A percentile compares a stretch with the other conserved stretches of the same genome.
phyloP scores from a whole-genome alignment of 345 rosid genomes.

The Nasturtium officinale region DNA sequence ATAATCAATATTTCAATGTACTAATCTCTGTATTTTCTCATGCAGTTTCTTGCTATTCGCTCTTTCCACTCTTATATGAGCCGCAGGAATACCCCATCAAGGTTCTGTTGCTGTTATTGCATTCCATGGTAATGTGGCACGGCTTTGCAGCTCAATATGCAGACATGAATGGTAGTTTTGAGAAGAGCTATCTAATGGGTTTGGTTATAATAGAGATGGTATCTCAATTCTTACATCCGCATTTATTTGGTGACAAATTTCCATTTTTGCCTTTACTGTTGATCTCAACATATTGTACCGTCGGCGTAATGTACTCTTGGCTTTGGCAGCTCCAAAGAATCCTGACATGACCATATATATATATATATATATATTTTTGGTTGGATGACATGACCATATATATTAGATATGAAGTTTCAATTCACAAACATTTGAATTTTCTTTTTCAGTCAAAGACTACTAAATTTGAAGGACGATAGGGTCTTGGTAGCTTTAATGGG shows the following conservation, averaged over 20 bases:
- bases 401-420: neutral
- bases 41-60: constrained; percentile 84
- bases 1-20: neutral
- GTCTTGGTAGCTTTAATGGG: neutral
- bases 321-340: constrained; percentile 74
- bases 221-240: constrained; percentile 71
- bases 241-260: constrained; percentile 63
- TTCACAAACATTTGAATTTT: neutral
- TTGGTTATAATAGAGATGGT: constrained; percentile 67
- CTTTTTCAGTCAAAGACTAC: too few relatives aligned
- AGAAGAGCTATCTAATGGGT: constrained; percentile 62
- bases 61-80: constrained; percentile 80
- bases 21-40: constrained; percentile 26
- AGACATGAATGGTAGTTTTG: constrained; percentile 31
- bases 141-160: constrained; percentile 52
- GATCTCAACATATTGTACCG: constrained; percentile 70
- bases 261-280: constrained; percentile 81
- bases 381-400: constrained; percentile 23
- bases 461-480: neutral
- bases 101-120: constrained; percentile 63
- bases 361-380: too few relatives aligned
- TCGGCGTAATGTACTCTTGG: constrained; percentile 79
- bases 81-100: constrained; percentile 87
- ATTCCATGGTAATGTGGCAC: constrained; percentile 59
- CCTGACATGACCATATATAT: constrained; percentile 20